phyloP scores from a whole-genome alignment of 2,329 filamentous ascomycete genomes.

The Scleromitrula shiraiana region DNA sequence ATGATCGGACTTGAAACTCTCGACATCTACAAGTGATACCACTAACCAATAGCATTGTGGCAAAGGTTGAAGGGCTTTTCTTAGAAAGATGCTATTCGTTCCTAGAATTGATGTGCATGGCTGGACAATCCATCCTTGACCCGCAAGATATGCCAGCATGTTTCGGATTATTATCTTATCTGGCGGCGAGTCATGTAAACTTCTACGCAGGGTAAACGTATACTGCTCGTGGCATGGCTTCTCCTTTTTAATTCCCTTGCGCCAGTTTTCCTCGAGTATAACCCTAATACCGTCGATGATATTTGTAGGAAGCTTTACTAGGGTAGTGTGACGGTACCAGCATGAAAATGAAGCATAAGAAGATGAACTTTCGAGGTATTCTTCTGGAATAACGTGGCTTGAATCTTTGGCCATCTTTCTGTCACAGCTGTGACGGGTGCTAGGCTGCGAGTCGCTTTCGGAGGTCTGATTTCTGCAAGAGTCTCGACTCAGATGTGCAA shows the following conservation, averaged over 20 bases:
- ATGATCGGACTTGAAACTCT: not conserved
- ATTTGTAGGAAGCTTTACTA: not conserved
- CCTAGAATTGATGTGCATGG: not conserved
- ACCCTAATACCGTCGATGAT: not conserved
- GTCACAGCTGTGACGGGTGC: too few species aligned
- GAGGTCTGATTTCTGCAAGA: too few species aligned
- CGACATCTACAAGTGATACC: not conserved
- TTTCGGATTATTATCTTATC: not conserved
- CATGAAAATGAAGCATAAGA: too few species aligned
- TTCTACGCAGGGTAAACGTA: not conserved
- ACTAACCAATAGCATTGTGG: conserved; percentile 8
- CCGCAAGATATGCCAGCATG: conserved; percentile 3
- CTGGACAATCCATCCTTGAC: not conserved
- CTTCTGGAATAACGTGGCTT: too few species aligned
- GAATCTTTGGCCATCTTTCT: too few species aligned
- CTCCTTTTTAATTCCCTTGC: not conserved
- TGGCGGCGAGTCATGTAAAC: too few species aligned
- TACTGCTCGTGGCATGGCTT: not conserved
- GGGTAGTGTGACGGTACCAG: too few species aligned
- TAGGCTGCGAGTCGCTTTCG: too few species aligned
- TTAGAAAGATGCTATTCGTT: not conserved
- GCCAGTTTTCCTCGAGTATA: not conserved
- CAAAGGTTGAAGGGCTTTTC: not conserved
- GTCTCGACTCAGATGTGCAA: too few species aligned
- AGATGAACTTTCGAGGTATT: too few species aligned